Percentiles rank a stretch among this genome's conserved stretches.
phyloP scores from a whole-genome alignment of 192 early-diverging fungal genomes.

The Pilobolus umbonatus region DNA sequence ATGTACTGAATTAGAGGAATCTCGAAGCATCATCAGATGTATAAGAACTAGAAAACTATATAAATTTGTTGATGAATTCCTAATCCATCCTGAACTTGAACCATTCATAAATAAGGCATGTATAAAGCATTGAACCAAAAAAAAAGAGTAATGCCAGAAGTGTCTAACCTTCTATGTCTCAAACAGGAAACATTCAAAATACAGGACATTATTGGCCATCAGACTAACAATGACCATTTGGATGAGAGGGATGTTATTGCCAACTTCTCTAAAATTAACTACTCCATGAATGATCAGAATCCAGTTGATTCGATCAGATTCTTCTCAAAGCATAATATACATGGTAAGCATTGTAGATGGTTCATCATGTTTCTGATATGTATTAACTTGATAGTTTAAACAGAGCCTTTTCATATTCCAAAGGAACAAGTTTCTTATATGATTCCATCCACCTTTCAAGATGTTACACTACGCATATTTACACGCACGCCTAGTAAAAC shows the following conservation, averaged over 20 bases:
- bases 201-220: constrained; percentile 56
- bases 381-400: background rate
- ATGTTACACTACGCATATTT: constrained; percentile 65
- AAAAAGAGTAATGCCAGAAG: too few relatives aligned
- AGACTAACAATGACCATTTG: constrained; percentile 56
- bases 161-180: too few relatives aligned
- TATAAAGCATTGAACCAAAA: too few relatives aligned
- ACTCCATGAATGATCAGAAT: constrained; percentile 81
- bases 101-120: constrained; percentile 15
- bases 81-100: constrained; percentile 52
- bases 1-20: constrained; percentile 57
- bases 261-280: constrained; percentile 66
- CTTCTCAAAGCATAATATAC: constrained; percentile 62
- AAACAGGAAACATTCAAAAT: constrained; percentile 49
- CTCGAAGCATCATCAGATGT: constrained; percentile 65
- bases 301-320: constrained; percentile 84
- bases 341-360: constrained; percentile 22
- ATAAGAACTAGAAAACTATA: constrained; percentile 82
- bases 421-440: constrained; percentile 68
- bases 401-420: constrained; percentile 58
- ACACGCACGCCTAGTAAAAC: constrained; percentile 51
- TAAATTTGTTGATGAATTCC: constrained; percentile 76
- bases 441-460: constrained; percentile 65
- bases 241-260: constrained; percentile 69
- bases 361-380: too few relatives aligned